phyloP scores from a whole-genome alignment of 768 basidiomycete genomes.

The Mycena kentingensis region DNA sequence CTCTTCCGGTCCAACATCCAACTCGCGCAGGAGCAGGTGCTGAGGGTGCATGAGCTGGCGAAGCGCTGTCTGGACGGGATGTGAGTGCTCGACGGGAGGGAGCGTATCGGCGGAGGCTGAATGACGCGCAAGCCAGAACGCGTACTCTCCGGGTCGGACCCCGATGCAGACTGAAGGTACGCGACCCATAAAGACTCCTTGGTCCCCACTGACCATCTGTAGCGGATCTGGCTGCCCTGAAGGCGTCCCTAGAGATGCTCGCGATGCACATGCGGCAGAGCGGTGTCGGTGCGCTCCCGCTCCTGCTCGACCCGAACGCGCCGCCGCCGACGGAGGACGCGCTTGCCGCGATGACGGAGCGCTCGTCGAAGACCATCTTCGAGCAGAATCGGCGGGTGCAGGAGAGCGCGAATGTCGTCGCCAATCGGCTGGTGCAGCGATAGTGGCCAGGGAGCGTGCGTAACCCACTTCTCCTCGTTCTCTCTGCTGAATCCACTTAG shows the following conservation, averaged over 20 bases:
- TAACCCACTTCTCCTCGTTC: too few relatives aligned
- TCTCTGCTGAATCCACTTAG: too few relatives aligned
- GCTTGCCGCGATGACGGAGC: constrained; percentile 44
- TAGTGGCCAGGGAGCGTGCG: neutral
- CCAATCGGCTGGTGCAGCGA: constrained; percentile 11
- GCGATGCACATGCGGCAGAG: constrained; percentile 53
- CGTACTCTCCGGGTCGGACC: constrained; percentile 57
- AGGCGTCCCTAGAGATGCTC: constrained; percentile 49
- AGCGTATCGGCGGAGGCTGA: neutral
- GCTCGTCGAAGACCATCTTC: constrained; percentile 47
- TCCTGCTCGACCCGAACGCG: constrained; percentile 34
- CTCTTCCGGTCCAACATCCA: constrained; percentile 62
- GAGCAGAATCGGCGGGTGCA: constrained; percentile 55
- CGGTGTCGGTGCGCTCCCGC: constrained; percentile 68
- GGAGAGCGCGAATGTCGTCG: constrained; percentile 55
- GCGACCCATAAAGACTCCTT: constrained; percentile 3
- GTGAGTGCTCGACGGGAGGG: constrained; percentile 39
- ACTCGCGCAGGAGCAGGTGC: constrained; percentile 48
- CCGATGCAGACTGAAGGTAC: constrained; percentile 59
- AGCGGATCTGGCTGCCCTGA: constrained; percentile 53
- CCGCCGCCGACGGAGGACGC: constrained; percentile 48
- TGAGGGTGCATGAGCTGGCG: constrained; percentile 50
- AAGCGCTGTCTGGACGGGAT: constrained; percentile 52
- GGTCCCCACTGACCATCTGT: neutral
- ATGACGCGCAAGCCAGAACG: constrained; percentile 49